Conservation (phyloP, 2,329 filamentous ascomycete species). For the Ceratocystis smalleyi region DNA sequence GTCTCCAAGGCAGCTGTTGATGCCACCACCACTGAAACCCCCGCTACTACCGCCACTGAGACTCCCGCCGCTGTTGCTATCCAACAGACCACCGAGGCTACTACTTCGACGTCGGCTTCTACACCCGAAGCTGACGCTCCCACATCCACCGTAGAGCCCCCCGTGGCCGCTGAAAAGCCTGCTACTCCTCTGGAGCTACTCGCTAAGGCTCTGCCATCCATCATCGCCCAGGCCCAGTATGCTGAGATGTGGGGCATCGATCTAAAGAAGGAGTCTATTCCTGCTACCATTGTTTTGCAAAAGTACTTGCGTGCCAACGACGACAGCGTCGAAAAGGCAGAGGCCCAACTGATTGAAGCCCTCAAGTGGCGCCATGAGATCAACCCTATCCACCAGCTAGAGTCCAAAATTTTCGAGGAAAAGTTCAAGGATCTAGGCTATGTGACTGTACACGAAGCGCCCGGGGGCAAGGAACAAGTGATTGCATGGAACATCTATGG, state of each 20-base stretch:
- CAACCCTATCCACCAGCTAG: slow-evolving; percentile 51
- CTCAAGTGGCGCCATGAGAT: slow-evolving; percentile 69
- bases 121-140: slow-evolving; percentile 14
- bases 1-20: not conserved
- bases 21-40: not conserved
- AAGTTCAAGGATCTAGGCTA: slow-evolving; percentile 73
- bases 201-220: slow-evolving; percentile 39
- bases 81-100: not conserved
- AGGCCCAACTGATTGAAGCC: slow-evolving; percentile 62
- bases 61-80: not conserved
- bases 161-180: slow-evolving; percentile 14
- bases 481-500: slow-evolving; percentile 93
- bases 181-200: slow-evolving; percentile 37
- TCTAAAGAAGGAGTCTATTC: slow-evolving; percentile 47
- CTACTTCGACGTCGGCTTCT: not conserved
- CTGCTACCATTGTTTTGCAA: slow-evolving; percentile 70
- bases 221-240: slow-evolving; percentile 44
- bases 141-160: slow-evolving; percentile 3
- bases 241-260: slow-evolving; percentile 77
- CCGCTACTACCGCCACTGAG: slow-evolving; percentile 4
- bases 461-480: slow-evolving; percentile 42
- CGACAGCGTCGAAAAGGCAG: slow-evolving; percentile 55
- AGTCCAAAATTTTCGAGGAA: slow-evolving; percentile 46
- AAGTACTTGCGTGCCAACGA: slow-evolving; percentile 90
- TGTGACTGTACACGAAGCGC: slow-evolving; percentile 52